Base-by-base conservation (phyloP, 1,139 yeast species). In the Cylindricascospora bacillispora region DNA sequence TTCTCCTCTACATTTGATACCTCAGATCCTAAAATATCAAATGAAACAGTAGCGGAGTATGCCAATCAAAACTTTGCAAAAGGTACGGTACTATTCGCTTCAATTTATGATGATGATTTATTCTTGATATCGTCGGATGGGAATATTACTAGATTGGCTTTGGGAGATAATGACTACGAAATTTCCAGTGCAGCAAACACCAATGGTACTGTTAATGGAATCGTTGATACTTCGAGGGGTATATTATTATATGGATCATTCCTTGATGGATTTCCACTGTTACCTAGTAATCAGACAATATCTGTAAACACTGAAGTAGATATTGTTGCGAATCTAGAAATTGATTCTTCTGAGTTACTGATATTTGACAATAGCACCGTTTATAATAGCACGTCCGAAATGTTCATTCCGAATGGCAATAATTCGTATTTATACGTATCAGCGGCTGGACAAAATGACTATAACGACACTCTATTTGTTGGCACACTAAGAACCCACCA, bases 1-100 rank as follows among this genome's bases (percentile, higher is more conserved):
- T 82, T 80, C 49, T 60, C 89, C 10, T 49, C 52, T 15, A 45
- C 50, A 2, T 44, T 53, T 7, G 47, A 52, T 25, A 60, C 35
- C 57, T 18, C 29, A 4, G 36, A 33, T 59, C 5, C 54, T 57
- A 30, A 30, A 56, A 60, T 81, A 26, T 82, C 85, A 0, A 73
- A 79, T 45, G 73, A 92, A 0, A 59, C 80, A 0, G 57, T 86
- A 30, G 82, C 82, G 42, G 39, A 53, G n/a, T 54, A 79, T 25
- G 82, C 93, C 19, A 55, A 68, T 0, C 31, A 45, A 2, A 39
- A 55, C 13, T 51, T 78, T 2, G 52, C 67, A 1, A 43, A 54
- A 3, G 55, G 59, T 20, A 33, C 47, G 7, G 29, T 47, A 2
- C 19, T 52, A 12, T 34, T 33, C 6, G 50, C 52, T 5, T 48